Percentiles rank a stretch among this genome's conserved stretches.
Evolutionary conservation across 768 basidiomycete species (phyloP).

Genomic region (Cyclocybe cylindracea): DNA sequence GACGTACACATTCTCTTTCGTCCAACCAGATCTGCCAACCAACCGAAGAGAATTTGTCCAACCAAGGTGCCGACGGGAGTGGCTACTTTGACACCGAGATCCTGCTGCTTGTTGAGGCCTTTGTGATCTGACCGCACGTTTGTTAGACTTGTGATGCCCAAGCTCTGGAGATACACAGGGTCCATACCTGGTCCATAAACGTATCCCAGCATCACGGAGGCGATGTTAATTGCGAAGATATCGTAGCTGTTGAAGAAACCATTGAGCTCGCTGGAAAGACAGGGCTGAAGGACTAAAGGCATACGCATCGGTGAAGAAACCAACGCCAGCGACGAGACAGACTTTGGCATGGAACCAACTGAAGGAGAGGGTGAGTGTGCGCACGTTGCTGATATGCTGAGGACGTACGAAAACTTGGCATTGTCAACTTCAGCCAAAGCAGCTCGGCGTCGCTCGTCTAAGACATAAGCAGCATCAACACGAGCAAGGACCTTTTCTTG

Average conservation of each 20-base stretch:
- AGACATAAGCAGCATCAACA: constrained; percentile 35
- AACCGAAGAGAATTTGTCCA: constrained; percentile 19
- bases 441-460: constrained; percentile 74
- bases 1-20: constrained; percentile 79
- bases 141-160: background rate
- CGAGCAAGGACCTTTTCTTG: constrained; percentile 23
- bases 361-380: constrained; percentile 8
- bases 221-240: constrained; percentile 90
- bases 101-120: constrained; percentile 56
- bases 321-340: constrained; percentile 70
- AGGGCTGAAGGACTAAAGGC: constrained; percentile 26
- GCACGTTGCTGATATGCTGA: background rate
- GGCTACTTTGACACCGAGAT: constrained; percentile 77
- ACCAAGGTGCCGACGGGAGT: constrained; percentile 75
- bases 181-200: constrained; percentile 57
- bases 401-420: constrained; percentile 75
- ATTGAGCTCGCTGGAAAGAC: background rate
- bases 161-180: background rate
- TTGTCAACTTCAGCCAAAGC: constrained; percentile 88
- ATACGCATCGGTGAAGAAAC: constrained; percentile 90
- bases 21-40: constrained; percentile 75
- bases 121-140: constrained; percentile 29
- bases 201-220: constrained; percentile 79
- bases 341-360: constrained; percentile 89
- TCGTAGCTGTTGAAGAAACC: constrained; percentile 53